Base-by-base conservation (phyloP, 139 green algal genomes). In the Diplosphaera chodatii region DNA sequence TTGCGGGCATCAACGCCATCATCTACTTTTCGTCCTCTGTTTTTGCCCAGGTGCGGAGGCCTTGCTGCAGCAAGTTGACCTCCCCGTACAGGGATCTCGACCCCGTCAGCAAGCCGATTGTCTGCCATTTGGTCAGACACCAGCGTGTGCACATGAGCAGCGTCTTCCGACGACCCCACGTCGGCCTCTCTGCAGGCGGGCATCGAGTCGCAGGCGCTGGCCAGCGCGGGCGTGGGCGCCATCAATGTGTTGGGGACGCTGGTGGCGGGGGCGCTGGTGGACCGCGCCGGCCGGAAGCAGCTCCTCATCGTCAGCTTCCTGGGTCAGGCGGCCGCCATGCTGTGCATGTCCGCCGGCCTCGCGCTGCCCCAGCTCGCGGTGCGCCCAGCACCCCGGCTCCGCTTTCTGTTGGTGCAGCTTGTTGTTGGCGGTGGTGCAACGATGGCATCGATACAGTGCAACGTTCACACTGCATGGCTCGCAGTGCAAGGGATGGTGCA, bases 21-120 rank as follows among this genome's bases (percentile, higher is more conserved):
- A 84, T 98, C 30, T 98, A 96, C 85, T 98, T 96, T 80, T 94
- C 85, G 29, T 92, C 85, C 55, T 81, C 85, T n/a, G 90, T 99
- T 16, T 99, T 99, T 82, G 77, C 76, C 3, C 31, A 79, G 73
- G 76, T 77, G 4, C 30, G 55, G 2, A 29, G 15, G 3, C 48
- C 13, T n/a, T 25, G 18, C 10, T 48, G 37, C 37, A 21, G 16
- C 48, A 25, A 25, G 3, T 59, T 48, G 37, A 48, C 8, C 37
- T 48, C 8, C 37, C 37, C 37, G n/a, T n/a, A n/a, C n/a, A n/a
- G n/a, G n/a, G n/a, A n/a, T n/a, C n/a, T n/a, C n/a, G n/a, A n/a
- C n/a, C n/a, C n/a, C n/a, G n/a, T n/a, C n/a, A n/a, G n/a, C n/a
- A n/a, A n/a, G n/a, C n/a, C n/a, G n/a, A n/a, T n/a, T n/a, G n/a